Conservation (phyloP, 768 basidiomycete genomes). For the Suillus americanus region DNA sequence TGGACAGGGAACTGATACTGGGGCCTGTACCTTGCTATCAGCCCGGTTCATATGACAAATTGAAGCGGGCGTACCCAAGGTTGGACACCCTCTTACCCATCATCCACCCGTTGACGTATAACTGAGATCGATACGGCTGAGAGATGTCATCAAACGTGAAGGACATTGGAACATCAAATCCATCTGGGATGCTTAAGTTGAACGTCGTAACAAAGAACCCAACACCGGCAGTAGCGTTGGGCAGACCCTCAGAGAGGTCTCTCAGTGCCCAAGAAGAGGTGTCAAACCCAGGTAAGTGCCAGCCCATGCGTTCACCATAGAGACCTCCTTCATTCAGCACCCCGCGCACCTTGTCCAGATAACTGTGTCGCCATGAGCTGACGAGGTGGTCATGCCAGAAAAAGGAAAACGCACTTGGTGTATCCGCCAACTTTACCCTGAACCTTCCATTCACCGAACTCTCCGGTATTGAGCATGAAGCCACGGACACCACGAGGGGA, state of each 20-base stretch:
- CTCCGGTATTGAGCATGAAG: constrained; percentile 62
- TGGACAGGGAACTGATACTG: constrained; percentile 83
- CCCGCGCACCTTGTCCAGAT: constrained; percentile 69
- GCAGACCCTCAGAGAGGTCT: constrained; percentile 59
- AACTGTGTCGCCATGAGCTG: constrained; percentile 42
- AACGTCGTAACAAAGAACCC: constrained; percentile 84
- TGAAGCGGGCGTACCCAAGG: constrained; percentile 49
- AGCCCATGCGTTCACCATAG: constrained; percentile 68
- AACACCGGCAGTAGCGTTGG: constrained; percentile 58
- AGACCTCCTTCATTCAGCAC: constrained; percentile 73
- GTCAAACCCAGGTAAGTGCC: constrained; percentile 75
- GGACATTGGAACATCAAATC: constrained; percentile 65
- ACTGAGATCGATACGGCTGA: constrained; percentile 67
- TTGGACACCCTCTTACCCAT: constrained; percentile 80
- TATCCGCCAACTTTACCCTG: constrained; percentile 80
- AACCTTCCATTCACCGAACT: constrained; percentile 65
- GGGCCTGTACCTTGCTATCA: constrained; percentile 43
- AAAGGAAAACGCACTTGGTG: constrained; percentile 43
- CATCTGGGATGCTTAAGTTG: constrained; percentile 54
- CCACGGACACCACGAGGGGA: constrained; percentile 82
- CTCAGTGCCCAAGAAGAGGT: constrained; percentile 59
- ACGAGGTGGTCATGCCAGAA: not conserved
- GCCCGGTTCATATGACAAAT: constrained; percentile 1
- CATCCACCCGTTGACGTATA: constrained; percentile 90
- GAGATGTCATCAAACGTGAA: constrained; percentile 66